phyloP scores from a whole-genome alignment of 2,329 filamentous ascomycete species.

The Aspergillus carbonarius region DNA sequence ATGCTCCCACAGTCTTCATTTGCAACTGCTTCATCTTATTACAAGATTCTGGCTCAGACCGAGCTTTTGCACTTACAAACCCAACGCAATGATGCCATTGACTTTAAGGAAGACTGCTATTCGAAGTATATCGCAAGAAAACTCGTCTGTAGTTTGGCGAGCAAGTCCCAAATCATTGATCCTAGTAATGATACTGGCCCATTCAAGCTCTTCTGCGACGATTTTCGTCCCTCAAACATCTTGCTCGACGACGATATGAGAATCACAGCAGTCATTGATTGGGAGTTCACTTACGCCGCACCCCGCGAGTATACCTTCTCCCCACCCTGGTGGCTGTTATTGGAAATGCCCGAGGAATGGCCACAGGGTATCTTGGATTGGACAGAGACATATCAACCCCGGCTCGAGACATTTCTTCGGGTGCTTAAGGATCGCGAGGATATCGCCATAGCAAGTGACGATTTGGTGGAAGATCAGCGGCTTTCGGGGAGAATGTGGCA shows the following conservation, averaged over 20 bases:
- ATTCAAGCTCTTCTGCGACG: constrained; percentile 33
- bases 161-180: constrained; percentile 16
- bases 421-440: not conserved
- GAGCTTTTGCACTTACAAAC: constrained; percentile 28
- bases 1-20: constrained; percentile 23
- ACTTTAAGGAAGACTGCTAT: constrained; percentile 23
- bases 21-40: constrained; percentile 26
- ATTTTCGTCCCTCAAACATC: constrained; percentile 29
- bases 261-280: constrained; percentile 27
- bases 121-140: constrained; percentile 29
- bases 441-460: not conserved
- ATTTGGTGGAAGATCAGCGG: not conserved
- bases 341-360: constrained; percentile 30
- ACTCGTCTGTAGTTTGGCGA: constrained; percentile 21
- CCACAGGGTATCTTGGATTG: not conserved
- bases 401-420: not conserved
- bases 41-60: constrained; percentile 25
- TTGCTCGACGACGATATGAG: constrained; percentile 21
- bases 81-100: constrained; percentile 30
- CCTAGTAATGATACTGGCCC: constrained; percentile 21
- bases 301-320: not conserved
- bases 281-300: constrained; percentile 30
- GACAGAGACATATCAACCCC: not conserved
- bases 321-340: constrained; percentile 25
- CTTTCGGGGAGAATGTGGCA: not conserved